These are phyloP conservation scores for Trifolium dubium DNA, from an alignment of 306 rosid species.

Conservation along the genomic window DNA sequence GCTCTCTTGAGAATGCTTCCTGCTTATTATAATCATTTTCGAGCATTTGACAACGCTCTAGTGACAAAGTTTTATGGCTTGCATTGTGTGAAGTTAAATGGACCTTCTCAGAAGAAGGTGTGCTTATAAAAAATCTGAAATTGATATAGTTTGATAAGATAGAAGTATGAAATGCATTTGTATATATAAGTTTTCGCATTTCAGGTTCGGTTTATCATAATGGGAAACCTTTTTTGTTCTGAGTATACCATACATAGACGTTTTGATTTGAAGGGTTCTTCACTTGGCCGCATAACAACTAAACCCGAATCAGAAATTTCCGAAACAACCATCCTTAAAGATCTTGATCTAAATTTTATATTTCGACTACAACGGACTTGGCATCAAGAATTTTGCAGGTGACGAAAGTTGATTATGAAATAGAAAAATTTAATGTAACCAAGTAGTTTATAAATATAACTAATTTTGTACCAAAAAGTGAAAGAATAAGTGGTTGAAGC, in stretches of 20 bases:
- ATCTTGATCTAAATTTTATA: slow-evolving; percentile 78
- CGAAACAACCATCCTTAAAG: slow-evolving; percentile 82
- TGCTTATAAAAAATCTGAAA: background rate
- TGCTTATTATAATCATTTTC: slow-evolving; percentile 87
- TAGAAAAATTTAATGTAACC: background rate
- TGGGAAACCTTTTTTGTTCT: slow-evolving; percentile 80
- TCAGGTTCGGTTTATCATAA: slow-evolving; percentile 81
- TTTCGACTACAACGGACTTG: slow-evolving; percentile 68
- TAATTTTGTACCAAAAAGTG: background rate
- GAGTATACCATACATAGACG: slow-evolving; percentile 77
- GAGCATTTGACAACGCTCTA: slow-evolving; percentile 78
- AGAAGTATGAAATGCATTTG: background rate
- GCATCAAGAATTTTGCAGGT: slow-evolving; percentile 87
- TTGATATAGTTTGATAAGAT: background rate
- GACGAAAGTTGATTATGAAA: background rate
- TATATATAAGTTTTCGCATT: slow-evolving; percentile 4
- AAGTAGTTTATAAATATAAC: too few species aligned
- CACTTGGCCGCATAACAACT: slow-evolving; percentile 74
- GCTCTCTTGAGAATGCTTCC: slow-evolving; percentile 87
- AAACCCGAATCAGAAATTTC: slow-evolving; percentile 69
- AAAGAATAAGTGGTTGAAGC: background rate
- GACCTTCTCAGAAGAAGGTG: slow-evolving; percentile 87
- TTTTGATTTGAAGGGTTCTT: slow-evolving; percentile 79
- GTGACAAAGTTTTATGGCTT: slow-evolving; percentile 88
- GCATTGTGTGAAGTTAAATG: slow-evolving; percentile 83